Base-by-base conservation (phyloP, 352 stramenopile genomes). In the Phytophthora lateralis region DNA sequence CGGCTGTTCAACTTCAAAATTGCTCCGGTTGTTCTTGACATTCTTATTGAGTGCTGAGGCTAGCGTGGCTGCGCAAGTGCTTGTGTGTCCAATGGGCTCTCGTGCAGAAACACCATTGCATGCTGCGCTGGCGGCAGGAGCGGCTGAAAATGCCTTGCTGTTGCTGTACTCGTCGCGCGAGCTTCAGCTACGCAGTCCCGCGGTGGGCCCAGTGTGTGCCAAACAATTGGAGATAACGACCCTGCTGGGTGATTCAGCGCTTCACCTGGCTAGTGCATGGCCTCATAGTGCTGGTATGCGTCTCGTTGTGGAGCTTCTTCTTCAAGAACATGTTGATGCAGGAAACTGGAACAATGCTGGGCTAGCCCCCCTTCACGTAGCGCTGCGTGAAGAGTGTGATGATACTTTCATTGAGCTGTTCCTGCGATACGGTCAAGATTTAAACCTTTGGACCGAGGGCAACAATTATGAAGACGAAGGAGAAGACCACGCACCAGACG, bases 391-490 rank as follows among this genome's bases (percentile, higher is more conserved):
- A 32, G 48, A 52, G 0, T 89, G 80, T 52, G 75, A 81, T 52
- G 69, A 57, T 6, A 51, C 66, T 0, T 45, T 84, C 11, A 69
- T 93, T 30, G 57, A 79, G 17, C 20, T 85, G 2, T 86, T 91
- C 41, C 49, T 73, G 18, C 69, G 69, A 35, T 68, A 81, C 12
- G 57, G 71, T 4, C 71, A 81, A 55, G 82, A 91, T 55, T 20
- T 90, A 14, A 90, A 91, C 49, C 49, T 77, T 0, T 87, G 78
- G 72, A 88, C 78, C 6, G 84, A 93, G 73, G 73, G 71, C n/a
- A 63, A 26, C n/a, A 32, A 27, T 4, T 63, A 56, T 24, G 41
- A 71, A 68, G 64, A 41, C 27, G 56, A 55, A 7, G 30, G 49
- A 18, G 39, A 24, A 46, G 41, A 45, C 18, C 50, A 30, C 24